Base-by-base conservation (phyloP, 306 rosid species). In the Fragaria nilgerrensis region DNA sequence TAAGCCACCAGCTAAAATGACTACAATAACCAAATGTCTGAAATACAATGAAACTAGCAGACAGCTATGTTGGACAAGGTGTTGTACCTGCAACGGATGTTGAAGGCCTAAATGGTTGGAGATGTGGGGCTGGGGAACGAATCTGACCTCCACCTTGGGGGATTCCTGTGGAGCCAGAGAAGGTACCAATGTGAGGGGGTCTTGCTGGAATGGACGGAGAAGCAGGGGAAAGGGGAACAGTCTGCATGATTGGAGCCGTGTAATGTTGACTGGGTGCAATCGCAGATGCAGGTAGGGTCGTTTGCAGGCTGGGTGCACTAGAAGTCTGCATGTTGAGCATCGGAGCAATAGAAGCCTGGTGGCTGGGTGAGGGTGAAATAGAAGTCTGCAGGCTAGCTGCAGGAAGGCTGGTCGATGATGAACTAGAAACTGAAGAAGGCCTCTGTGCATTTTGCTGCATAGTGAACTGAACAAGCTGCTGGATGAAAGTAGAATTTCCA, bases 81-180 rank as follows among this genome's bases (percentile, higher is more conserved):
- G 44, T 32, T 64, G 43, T 64, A 64, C 69, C 44, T 34, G 69
- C 19, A 32, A 64, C 1, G 10, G 80, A 49, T 56, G 96, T 77
- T 10, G 92, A 45, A 44, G 93, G 83, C 72, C 91, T 80, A 81
- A 63, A 90, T 68, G 90, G 83, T 72, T 81, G 90, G 64, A 88
- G 86, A 85, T 93, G 98, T 9, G 96, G 98, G 50, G 95, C 92
- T 8, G 93, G 95, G 59, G 88, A 78, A 19, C 92, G 96, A 32
- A 89, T 74, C 71, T 77, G 82, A 47, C 85, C 68, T 27, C 83
- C 78, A 53, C 83, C 69, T 80, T 80, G 96, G 76, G 75, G 81
- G 71, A 68, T 87, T 76, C 77, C 84, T 2, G 71, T 53, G 20
- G 87, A 48, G 44, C 84, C 79, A 62, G 89, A 62, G 61, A 84